A percentile compares a stretch with the other conserved stretches of the same genome.
Evolutionary conservation across 257 asterid genomes (phyloP).

Genomic region (Anisodus acutangulus): DNA sequence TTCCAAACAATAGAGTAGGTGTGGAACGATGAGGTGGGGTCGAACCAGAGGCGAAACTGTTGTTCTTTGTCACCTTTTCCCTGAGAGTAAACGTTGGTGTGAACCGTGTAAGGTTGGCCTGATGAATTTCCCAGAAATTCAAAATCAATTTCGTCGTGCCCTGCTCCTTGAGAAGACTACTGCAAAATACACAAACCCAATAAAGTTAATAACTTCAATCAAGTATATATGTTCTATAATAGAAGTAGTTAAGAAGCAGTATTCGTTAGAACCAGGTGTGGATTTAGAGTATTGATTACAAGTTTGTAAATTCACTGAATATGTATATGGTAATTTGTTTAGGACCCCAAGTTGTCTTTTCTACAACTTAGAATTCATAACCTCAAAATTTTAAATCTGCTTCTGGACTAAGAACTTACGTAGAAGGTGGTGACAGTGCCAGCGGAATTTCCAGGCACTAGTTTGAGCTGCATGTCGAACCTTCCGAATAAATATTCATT

Average conservation of each 20-base stretch:
- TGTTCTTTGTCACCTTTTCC: slow-evolving; percentile 56
- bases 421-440: slow-evolving; percentile 57
- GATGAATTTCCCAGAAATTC: slow-evolving; percentile 51
- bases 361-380: too few species aligned
- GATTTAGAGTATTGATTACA: too few species aligned
- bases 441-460: slow-evolving; percentile 50
- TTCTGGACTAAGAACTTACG: slow-evolving; percentile 28
- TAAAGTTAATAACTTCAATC: too few species aligned
- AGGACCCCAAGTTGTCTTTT: too few species aligned
- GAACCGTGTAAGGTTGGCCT: slow-evolving; percentile 50
- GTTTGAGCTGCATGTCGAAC: slow-evolving; percentile 38
- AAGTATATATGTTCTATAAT: too few species aligned
- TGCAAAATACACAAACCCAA: slow-evolving; percentile 18
- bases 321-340: too few species aligned
- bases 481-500: slow-evolving; percentile 40
- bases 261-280: too few species aligned
- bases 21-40: slow-evolving; percentile 35
- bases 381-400: too few species aligned
- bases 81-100: slow-evolving; percentile 46
- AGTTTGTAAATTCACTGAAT: too few species aligned
- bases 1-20: slow-evolving; percentile 57
- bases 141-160: slow-evolving; percentile 56
- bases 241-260: too few species aligned
- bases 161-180: slow-evolving; percentile 50
- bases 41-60: slow-evolving; percentile 36